Percentiles rank a stretch among this genome's conserved stretches.
These are phyloP conservation scores for Asterella californica DNA, from an alignment of 225 moss, liverwort and hornwort genomes.

Conservation along the genomic window DNA sequence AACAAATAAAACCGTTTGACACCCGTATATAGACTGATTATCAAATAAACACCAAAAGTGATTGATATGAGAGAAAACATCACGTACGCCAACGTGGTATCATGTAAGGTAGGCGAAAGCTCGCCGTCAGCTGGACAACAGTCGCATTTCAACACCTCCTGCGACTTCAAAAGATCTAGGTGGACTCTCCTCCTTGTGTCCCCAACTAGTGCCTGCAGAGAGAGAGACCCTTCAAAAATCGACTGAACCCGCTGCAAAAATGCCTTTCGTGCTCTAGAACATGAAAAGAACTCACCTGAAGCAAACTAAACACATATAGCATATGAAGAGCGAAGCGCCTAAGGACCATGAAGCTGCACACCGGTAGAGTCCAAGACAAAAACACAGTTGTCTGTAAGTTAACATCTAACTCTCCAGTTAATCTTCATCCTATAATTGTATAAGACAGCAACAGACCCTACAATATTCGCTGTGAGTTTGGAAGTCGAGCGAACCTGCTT, in stretches of 20 bases:
- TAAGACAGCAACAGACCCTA: no score
- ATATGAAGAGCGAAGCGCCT: background rate
- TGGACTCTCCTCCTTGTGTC: conserved; percentile 80
- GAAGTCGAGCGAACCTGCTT: conserved; percentile 47
- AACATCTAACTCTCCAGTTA: no score
- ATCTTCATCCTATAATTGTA: no score
- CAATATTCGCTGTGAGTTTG: no score
- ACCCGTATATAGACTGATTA: background rate
- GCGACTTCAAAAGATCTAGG: conserved; percentile 72
- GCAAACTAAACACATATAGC: background rate
- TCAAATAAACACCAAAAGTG: background rate
- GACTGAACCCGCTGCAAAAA: background rate
- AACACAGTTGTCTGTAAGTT: no score
- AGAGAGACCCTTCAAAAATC: background rate
- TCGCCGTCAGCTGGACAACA: conserved; percentile 70
- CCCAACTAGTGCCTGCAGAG: conserved; percentile 63
- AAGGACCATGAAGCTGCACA: no score
- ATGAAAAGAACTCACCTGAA: background rate
- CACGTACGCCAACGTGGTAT: conserved; percentile 76
- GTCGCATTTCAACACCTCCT: conserved; percentile 67
- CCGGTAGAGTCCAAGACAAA: no score
- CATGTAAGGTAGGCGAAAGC: conserved; percentile 70
- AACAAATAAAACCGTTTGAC: background rate
- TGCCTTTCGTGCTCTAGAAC: background rate
- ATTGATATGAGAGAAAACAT: background rate